Base-by-base conservation (phyloP, 1,284 basidiomycete species). In the Pyrrhoderma noxium region DNA sequence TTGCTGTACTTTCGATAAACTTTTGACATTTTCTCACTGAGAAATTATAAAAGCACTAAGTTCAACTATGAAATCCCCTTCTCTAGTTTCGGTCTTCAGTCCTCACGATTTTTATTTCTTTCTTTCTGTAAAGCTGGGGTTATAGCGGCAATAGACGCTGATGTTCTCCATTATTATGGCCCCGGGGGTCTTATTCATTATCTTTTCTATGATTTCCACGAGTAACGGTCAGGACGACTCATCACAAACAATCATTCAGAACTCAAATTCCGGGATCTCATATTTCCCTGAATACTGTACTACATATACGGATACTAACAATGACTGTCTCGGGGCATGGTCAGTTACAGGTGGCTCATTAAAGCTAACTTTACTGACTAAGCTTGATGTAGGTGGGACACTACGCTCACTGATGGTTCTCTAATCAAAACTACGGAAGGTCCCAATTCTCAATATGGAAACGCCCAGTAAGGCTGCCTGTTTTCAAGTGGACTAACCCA, bases 381-480 rank as follows among this genome's bases (percentile, higher is more conserved):
- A 16, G 0, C 1, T 2, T 37, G 9, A 35, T 42, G 21, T 39
- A 56, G 54, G 54, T 56, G 50, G 51, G 43, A 56, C 25, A 52
- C 51, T 23, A 45, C 8, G 8, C 19, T 56, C 13, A 21, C 22
- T 4, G 40, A 52, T 19, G 51, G 54, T 13, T 22, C 40, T 34
- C 14, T 25, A 11, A 27, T 56, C 4, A 56, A 56, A 36, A 52
- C 54, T 9, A 52, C 50, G 5, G 42, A 35, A 7, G 54, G 54
- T 3, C 54, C 54, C 39, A 41, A 37, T 31, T 44, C 40, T 11
- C 8, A 11, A 4, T 51, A 51, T 35, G 23, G 52, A 8, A 49
- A 52, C 23, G 37, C 19, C n/a, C 47, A 46, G 54, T 56, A 31
- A 23, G 54, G 44, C n/a, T n/a, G n/a, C 34, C 13, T 37, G 38